Evolutionary conservation across 495 filamentous ascomycete genomes (phyloP).

Genomic region (Xeromyces bisporus): DNA sequence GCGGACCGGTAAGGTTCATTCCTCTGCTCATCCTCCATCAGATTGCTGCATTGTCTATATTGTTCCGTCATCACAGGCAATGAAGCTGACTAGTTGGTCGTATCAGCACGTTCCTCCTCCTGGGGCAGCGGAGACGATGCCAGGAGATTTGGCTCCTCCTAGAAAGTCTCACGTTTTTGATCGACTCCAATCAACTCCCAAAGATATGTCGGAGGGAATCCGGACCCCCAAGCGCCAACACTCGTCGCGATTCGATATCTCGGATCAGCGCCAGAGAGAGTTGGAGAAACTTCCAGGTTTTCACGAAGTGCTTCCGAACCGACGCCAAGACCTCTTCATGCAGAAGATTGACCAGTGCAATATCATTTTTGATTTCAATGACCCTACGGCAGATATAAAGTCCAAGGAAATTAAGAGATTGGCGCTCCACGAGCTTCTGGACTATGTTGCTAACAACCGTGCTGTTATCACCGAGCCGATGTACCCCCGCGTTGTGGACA

Average conservation of each 20-base stretch:
- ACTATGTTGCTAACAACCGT: slow-evolving; percentile 96
- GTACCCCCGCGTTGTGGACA: slow-evolving; percentile 96
- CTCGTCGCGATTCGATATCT: slow-evolving; percentile 95
- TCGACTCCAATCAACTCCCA: slow-evolving; percentile 79
- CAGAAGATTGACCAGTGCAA: slow-evolving; percentile 99
- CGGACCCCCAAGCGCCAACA: slow-evolving; percentile 91
- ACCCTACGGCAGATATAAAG: slow-evolving; percentile 96
- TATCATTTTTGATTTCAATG: slow-evolving; percentile 99
- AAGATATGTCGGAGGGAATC: slow-evolving; percentile 88
- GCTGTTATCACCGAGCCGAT: slow-evolving; percentile 98
- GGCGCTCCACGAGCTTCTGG: slow-evolving; percentile 87
- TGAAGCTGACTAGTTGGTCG: slow-evolving; percentile 1
- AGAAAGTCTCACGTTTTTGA: slow-evolving; percentile 88
- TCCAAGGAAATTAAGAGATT: slow-evolving; percentile 99
- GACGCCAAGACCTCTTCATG: slow-evolving; percentile 97
- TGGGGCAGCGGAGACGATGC: slow-evolving; percentile 93
- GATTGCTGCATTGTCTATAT: no score
- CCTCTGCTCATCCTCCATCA: neutral
- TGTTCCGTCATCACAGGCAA: no score
- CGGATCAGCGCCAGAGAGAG: slow-evolving; percentile 75
- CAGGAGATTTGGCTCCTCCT: slow-evolving; percentile 87
- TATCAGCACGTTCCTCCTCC: slow-evolving; percentile 79
- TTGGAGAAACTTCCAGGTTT: slow-evolving; percentile 97
- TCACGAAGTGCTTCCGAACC: slow-evolving; percentile 89
- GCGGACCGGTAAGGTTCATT: slow-evolving; percentile 59